phyloP scores from a whole-genome alignment of 179 eudicot genomes.

The Sideroxylon spinosum region DNA sequence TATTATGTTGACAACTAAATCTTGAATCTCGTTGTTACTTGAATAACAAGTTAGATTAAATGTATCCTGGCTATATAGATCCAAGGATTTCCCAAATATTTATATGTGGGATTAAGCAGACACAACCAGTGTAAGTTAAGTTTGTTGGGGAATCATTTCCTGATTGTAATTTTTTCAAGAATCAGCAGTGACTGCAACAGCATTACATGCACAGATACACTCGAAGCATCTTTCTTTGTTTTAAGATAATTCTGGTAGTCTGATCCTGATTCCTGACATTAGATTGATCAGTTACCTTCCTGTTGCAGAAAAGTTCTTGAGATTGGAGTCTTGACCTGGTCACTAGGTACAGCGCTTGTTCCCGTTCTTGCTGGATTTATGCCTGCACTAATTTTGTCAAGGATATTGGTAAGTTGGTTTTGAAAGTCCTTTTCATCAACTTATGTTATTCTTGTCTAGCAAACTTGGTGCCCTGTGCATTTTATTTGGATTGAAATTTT shows the following conservation, averaged over 20 bases:
- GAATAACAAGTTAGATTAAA: background rate
- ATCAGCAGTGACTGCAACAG: background rate
- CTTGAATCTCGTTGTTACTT: no score
- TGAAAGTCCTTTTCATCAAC: slow-evolving; percentile 4
- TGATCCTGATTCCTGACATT: background rate
- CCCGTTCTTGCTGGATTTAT: slow-evolving; percentile 82
- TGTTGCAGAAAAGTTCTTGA: slow-evolving; percentile 73
- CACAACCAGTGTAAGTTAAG: background rate
- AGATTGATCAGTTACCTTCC: background rate
- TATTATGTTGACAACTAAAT: no score
- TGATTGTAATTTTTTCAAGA: background rate
- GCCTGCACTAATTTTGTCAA: slow-evolving; percentile 82
- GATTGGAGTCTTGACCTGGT: slow-evolving; percentile 85
- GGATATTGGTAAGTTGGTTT: slow-evolving; percentile 63
- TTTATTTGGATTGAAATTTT: background rate
- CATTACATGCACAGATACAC: background rate
- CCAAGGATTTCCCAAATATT: background rate
- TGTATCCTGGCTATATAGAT: background rate
- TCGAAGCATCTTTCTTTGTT: background rate
- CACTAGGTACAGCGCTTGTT: slow-evolving; percentile 83
- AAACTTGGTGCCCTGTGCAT: background rate
- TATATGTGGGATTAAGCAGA: background rate
- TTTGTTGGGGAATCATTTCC: background rate
- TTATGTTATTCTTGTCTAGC: background rate
- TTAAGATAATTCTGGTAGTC: background rate